A percentile compares a stretch with the other conserved stretches of the same genome.
phyloP scores from a whole-genome alignment of 148 eudicot species.

The Dysphania ambrosioides region DNA sequence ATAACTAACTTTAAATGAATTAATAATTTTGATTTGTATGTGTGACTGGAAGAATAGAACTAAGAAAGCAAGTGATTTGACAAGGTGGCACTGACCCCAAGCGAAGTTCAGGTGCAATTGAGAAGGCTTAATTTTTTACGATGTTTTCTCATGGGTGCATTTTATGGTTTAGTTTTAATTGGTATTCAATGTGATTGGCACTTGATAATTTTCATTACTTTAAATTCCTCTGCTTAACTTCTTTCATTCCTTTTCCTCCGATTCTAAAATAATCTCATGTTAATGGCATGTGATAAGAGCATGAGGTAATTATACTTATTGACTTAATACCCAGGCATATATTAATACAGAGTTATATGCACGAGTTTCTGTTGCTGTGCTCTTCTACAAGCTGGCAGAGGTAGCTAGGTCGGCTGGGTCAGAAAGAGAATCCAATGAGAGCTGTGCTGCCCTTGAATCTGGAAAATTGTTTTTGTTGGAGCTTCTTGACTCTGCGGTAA shows the following conservation, averaged over 20 bases:
- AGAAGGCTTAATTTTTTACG: too few relatives aligned
- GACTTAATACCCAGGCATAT: slow-evolving; percentile 48
- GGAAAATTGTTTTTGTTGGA: slow-evolving; percentile 84
- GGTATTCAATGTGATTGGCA: too few relatives aligned
- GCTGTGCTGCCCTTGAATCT: slow-evolving; percentile 52
- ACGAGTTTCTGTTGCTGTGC: slow-evolving; percentile 91
- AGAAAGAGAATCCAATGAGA: slow-evolving; percentile 36
- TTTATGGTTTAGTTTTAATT: too few relatives aligned
- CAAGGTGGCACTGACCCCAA: too few relatives aligned
- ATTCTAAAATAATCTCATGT: background rate
- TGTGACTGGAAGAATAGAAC: too few relatives aligned
- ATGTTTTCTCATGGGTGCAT: too few relatives aligned
- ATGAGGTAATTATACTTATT: slow-evolving; percentile 1
- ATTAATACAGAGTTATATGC: slow-evolving; percentile 96
- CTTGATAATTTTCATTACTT: too few relatives aligned
- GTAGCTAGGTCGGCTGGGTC: slow-evolving; percentile 42
- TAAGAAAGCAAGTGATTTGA: too few relatives aligned
- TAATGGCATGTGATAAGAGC: background rate
- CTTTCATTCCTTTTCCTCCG: background rate
- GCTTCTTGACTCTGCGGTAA: slow-evolving; percentile 81
- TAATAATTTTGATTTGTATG: too few relatives aligned
- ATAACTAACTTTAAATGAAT: too few relatives aligned
- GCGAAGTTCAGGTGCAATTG: too few relatives aligned
- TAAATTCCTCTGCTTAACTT: background rate
- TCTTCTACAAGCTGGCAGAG: slow-evolving; percentile 76